These are phyloP conservation scores for Primulina tabacum DNA, from an alignment of 257 asterid species.

Conservation along the genomic window DNA sequence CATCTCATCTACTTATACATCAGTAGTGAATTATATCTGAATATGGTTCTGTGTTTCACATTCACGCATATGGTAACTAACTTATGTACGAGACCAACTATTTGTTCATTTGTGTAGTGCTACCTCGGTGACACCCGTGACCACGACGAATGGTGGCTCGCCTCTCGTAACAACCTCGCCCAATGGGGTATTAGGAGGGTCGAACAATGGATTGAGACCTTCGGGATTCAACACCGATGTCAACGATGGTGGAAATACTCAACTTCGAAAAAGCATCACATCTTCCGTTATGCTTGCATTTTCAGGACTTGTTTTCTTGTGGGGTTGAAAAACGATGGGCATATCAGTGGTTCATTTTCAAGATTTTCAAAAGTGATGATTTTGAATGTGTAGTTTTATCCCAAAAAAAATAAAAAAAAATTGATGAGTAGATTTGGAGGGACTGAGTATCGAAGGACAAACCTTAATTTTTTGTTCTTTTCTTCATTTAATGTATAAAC, in stretches of 20 bases:
- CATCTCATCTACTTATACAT: too few species aligned
- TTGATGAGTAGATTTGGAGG: too few species aligned
- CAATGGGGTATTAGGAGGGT: background rate
- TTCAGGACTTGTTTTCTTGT: background rate
- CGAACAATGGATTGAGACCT: background rate
- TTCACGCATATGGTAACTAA: too few species aligned
- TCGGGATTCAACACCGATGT: background rate
- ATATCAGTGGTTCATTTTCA: background rate
- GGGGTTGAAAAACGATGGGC: background rate
- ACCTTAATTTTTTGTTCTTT: background rate
- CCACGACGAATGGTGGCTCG: background rate
- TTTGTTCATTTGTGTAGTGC: background rate
- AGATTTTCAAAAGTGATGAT: background rate
- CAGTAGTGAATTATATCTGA: too few species aligned
- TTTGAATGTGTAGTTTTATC: background rate
- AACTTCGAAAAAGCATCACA: background rate
- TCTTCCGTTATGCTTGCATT: background rate
- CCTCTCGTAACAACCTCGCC: background rate
- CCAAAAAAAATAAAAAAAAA: too few species aligned
- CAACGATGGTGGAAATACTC: background rate
- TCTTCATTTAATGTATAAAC: background rate
- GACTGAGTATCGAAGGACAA: too few species aligned
- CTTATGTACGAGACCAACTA: background rate
- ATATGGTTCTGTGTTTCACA: too few species aligned
- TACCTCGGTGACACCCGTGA: background rate